These are phyloP conservation scores for Verticillium klebahnii DNA, from an alignment of 2,329 filamentous ascomycete genomes.

Conservation along the genomic window DNA sequence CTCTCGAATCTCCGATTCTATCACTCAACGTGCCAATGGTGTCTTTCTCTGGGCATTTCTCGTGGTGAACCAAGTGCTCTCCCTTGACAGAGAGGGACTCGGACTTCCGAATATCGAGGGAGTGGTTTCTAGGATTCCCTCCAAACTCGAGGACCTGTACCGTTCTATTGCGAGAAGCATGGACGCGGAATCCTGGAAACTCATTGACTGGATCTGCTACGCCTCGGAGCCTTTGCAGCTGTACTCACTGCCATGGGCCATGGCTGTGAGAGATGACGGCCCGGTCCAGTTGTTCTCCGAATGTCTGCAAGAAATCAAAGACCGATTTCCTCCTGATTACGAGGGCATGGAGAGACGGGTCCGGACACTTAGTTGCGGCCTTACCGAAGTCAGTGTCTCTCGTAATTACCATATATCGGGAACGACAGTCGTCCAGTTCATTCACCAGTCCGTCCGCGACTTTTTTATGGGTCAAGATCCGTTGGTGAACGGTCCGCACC, in stretches of 20 bases:
- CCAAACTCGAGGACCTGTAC: slow-evolving; percentile 20
- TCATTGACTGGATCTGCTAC: slow-evolving; percentile 29
- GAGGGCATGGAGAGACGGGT: slow-evolving; percentile 1
- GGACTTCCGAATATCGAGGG: slow-evolving; percentile 14
- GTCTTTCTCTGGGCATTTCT: slow-evolving; percentile 33
- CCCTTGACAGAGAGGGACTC: slow-evolving; percentile 9
- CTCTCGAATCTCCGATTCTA: slow-evolving; percentile 7
- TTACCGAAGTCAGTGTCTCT: slow-evolving; percentile 23
- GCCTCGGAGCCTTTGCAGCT: slow-evolving; percentile 17
- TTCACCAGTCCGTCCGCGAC: slow-evolving; percentile 28
- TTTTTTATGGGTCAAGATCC: slow-evolving; percentile 15
- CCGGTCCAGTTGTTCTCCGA: too few species aligned
- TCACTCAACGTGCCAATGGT: slow-evolving; percentile 21
- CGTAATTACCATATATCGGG: too few species aligned
- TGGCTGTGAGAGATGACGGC: slow-evolving; percentile 13
- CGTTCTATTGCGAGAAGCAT: slow-evolving; percentile 14
- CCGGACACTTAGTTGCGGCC: slow-evolving; percentile 20
- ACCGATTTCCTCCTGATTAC: too few species aligned
- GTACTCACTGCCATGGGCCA: slow-evolving; percentile 24
- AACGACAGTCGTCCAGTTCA: too few species aligned
- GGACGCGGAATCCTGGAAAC: slow-evolving; percentile 13
- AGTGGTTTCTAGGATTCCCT: slow-evolving; percentile 14
- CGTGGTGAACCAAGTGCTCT: slow-evolving; percentile 15
- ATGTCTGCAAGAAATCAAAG: too few species aligned
- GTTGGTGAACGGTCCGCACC: too few species aligned